Percentiles rank a stretch among this genome's conserved stretches.
Conservation (phyloP, 306 rosid genomes). For the Malus fusca region DNA sequence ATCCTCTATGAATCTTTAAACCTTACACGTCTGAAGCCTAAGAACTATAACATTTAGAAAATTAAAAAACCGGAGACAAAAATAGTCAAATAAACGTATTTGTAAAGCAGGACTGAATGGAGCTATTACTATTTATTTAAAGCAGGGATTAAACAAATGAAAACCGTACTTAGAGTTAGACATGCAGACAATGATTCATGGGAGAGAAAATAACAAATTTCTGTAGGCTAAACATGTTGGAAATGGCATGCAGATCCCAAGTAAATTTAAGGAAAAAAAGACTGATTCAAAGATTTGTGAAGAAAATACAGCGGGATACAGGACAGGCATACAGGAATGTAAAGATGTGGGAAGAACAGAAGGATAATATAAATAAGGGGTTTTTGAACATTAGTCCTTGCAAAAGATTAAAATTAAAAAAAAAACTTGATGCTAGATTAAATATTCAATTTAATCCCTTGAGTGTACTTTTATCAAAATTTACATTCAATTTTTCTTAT, state of each 20-base stretch:
- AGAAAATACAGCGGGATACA: neutral
- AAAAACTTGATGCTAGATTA: no score
- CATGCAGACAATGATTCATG: neutral
- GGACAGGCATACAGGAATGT: neutral
- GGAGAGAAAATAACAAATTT: neutral
- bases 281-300: neutral
- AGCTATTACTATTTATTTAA: neutral
- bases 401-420: no score
- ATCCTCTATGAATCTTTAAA: no score
- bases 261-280: neutral
- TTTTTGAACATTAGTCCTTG: no score
- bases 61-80: no score
- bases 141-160: neutral
- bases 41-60: no score
- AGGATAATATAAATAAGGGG: conserved; percentile 43
- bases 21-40: no score
- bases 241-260: conserved; percentile 2
- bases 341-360: conserved; percentile 13
- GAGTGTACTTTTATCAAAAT: no score
- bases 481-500: no score
- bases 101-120: neutral
- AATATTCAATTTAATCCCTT: no score
- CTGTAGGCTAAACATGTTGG: conserved; percentile 1
- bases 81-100: no score
- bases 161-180: neutral